Conservation (phyloP, 2,329 filamentous ascomycete species). For the Pseudogymnoascus sp. region DNA sequence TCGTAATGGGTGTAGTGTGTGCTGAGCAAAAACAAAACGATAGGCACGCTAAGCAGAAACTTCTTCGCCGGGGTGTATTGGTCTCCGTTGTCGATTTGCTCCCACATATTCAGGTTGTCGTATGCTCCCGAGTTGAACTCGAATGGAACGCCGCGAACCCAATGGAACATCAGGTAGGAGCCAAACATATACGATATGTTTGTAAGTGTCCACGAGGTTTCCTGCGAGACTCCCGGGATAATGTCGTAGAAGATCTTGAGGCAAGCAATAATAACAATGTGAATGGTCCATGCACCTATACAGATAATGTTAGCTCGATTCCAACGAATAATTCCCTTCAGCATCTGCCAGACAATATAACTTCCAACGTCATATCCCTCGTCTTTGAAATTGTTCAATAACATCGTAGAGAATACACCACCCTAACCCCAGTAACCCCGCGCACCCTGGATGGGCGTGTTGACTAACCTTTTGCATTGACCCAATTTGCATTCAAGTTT, state of each 20-base stretch:
- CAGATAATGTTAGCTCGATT: neutral
- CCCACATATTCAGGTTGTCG: conserved; percentile 99
- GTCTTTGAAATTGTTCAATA: neutral
- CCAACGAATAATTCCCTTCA: neutral
- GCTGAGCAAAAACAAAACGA: conserved; percentile 88
- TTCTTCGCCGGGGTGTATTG: conserved; percentile 99
- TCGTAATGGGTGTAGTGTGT: conserved; percentile 99
- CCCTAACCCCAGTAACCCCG: neutral
- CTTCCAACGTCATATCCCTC: neutral
- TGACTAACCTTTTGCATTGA: conserved; percentile 88
- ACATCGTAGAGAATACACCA: neutral
- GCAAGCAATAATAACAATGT: conserved; percentile 81
- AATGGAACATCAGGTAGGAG: conserved; percentile 99
- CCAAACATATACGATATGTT: conserved; percentile 99
- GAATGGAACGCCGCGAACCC: conserved; percentile 93
- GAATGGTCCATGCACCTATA: conserved; percentile 92
- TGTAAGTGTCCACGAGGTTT: conserved; percentile 96
- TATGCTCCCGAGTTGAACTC: conserved; percentile 98
- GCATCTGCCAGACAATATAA: neutral
- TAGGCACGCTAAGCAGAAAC: conserved; percentile 89
- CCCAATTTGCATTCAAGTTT: conserved; percentile 97
- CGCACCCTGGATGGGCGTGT: conserved; percentile 10
- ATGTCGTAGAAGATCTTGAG: conserved; percentile 97
- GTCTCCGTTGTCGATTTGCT: conserved; percentile 98
- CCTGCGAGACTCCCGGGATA: conserved; percentile 90